These are phyloP conservation scores for Camptophora hylomeconis DNA, from an alignment of 2,329 filamentous ascomycete species.

Conservation along the genomic window DNA sequence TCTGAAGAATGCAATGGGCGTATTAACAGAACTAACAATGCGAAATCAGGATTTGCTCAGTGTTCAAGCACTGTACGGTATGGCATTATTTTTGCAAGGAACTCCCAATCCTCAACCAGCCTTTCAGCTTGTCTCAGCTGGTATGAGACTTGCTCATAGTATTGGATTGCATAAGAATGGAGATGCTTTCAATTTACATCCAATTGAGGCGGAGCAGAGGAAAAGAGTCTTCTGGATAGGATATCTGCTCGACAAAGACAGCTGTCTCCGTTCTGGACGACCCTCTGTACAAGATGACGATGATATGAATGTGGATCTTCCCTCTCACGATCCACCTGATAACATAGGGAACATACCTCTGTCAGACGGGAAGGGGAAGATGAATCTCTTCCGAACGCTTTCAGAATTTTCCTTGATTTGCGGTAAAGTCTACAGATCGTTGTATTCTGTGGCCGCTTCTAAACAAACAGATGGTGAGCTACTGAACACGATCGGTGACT, in stretches of 20 bases:
- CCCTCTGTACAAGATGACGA: conserved; percentile 63
- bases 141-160: conserved; percentile 79
- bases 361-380: conserved; percentile 75
- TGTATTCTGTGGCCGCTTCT: conserved; percentile 86
- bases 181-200: conserved; percentile 83
- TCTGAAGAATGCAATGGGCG: conserved; percentile 90
- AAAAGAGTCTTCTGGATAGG: conserved; percentile 68
- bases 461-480: conserved; percentile 88
- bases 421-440: conserved; percentile 80
- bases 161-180: conserved; percentile 92
- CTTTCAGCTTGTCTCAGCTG: conserved; percentile 80
- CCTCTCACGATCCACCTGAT: conserved; percentile 77
- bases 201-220: conserved; percentile 84
- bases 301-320: conserved; percentile 91
- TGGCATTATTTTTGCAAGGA: conserved; percentile 87
- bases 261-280: conserved; percentile 58
- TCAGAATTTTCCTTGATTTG: conserved; percentile 86
- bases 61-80: conserved; percentile 84
- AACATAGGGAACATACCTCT: conserved; percentile 91
- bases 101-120: conserved; percentile 93
- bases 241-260: conserved; percentile 61
- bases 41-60: conserved; percentile 90
- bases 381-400: conserved; percentile 90
- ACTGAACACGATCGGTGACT: conserved; percentile 86
- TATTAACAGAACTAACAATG: conserved; percentile 86